phyloP scores from a whole-genome alignment of 2,329 filamentous ascomycete genomes.

The Alternaria sp. region DNA sequence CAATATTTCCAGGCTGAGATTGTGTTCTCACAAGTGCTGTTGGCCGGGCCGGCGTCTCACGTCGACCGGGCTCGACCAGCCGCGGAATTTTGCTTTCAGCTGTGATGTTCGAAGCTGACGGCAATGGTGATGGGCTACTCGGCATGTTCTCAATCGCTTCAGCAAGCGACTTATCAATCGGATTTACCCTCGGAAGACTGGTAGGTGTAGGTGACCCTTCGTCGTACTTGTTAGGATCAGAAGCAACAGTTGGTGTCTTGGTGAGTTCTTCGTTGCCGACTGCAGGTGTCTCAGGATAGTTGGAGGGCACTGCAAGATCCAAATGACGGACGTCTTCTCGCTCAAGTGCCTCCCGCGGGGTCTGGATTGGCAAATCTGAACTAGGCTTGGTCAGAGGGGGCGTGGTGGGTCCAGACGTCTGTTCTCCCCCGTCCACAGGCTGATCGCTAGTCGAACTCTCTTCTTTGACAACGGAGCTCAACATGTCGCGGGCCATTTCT shows the following conservation, averaged over 20 bases:
- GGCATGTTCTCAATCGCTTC: conserved; percentile 47
- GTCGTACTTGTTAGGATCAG: conserved; percentile 26
- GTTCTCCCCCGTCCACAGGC: conserved; percentile 6
- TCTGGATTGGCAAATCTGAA: conserved; percentile 33
- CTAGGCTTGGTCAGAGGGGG: conserved; percentile 14
- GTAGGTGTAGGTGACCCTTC: conserved; percentile 40
- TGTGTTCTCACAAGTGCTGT: conserved; percentile 40
- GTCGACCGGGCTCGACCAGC: conserved; percentile 42
- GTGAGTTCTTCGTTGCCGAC: conserved; percentile 29
- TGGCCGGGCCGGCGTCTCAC: conserved; percentile 38
- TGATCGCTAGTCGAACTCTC: conserved; percentile 52
- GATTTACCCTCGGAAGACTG: conserved; percentile 38
- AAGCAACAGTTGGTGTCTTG: conserved; percentile 35
- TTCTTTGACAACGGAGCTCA: conserved; percentile 70
- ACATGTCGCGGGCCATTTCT: conserved; percentile 68
- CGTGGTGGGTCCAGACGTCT: conserved; percentile 11
- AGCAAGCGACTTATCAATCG: conserved; percentile 41
- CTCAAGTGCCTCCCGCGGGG: conserved; percentile 47
- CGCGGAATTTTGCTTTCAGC: conserved; percentile 49
- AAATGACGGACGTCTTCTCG: conserved; percentile 66
- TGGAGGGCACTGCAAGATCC: conserved; percentile 62
- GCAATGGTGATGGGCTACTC: conserved; percentile 28
- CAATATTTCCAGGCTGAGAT: conserved; percentile 43
- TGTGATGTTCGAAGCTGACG: conserved; percentile 18
- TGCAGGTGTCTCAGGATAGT: conserved; percentile 37